These are phyloP conservation scores for Phaffomyces opuntiae DNA, from an alignment of 805 yeast species.

Conservation along the genomic window DNA sequence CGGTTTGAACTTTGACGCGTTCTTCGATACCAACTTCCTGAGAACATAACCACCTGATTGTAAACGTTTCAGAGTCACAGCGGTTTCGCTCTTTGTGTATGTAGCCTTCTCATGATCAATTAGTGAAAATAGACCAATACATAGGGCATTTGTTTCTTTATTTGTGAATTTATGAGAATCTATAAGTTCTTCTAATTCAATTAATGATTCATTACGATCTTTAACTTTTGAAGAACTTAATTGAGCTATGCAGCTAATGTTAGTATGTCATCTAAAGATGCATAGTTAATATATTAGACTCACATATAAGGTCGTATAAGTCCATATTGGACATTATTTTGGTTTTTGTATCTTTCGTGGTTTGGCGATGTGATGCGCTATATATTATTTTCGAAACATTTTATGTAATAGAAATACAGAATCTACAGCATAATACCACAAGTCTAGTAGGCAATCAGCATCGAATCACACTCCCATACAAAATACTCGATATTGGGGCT, in stretches of 20 bases:
- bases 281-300: background rate
- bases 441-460: too few relatives aligned
- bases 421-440: too few relatives aligned
- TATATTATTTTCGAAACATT: too few relatives aligned
- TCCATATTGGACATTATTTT: slow-evolving; percentile 3
- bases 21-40: slow-evolving; percentile 16
- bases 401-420: too few relatives aligned
- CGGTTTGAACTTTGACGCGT: slow-evolving; percentile 11
- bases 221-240: slow-evolving; percentile 45
- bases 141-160: slow-evolving; percentile 18
- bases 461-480: too few relatives aligned
- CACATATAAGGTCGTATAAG: slow-evolving; percentile 4
- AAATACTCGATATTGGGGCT: background rate
- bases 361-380: background rate
- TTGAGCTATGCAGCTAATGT: slow-evolving; percentile 10
- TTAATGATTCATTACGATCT: slow-evolving; percentile 48
- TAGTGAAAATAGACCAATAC: slow-evolving; percentile 24
- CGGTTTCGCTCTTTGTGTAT: slow-evolving; percentile 18
- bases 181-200: slow-evolving; percentile 27
- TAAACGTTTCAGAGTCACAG: slow-evolving; percentile 27
- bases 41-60: slow-evolving; percentile 28
- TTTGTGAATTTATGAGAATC: slow-evolving; percentile 17
- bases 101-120: slow-evolving; percentile 31
- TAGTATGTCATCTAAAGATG: background rate
- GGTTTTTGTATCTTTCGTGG: background rate